Evolutionary conservation across 108 stramenopile species (phyloP).

Genomic region (Seminavis robusta): DNA sequence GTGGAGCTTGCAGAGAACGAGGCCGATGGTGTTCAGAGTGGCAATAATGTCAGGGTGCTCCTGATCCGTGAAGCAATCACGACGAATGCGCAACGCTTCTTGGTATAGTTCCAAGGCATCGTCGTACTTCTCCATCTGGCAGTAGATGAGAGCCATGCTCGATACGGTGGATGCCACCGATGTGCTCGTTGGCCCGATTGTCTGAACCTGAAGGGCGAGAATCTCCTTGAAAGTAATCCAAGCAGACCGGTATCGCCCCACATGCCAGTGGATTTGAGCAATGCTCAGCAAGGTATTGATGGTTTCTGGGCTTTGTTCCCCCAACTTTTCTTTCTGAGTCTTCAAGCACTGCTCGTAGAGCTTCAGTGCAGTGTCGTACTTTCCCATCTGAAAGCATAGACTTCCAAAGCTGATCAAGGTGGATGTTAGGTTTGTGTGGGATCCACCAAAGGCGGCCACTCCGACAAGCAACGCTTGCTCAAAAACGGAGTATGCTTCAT

Average conservation of each 20-base stretch:
- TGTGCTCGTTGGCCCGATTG: constrained; percentile 23
- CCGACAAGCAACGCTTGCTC: constrained; percentile 27
- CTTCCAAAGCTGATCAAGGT: constrained; percentile 74
- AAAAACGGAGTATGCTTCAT: constrained; percentile 37
- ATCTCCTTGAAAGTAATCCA: constrained; percentile 37
- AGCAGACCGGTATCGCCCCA: constrained; percentile 26
- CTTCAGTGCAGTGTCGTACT: constrained; percentile 50
- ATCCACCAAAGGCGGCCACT: constrained; percentile 30
- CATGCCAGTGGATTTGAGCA: constrained; percentile 37
- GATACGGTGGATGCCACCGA: constrained; percentile 42
- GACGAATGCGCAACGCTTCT: constrained; percentile 45
- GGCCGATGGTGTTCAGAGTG: constrained; percentile 62
- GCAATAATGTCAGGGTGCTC: constrained; percentile 51
- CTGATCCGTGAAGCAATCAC: constrained; percentile 36
- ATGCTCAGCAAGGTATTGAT: constrained; percentile 41
- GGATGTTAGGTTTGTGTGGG: constrained; percentile 59
- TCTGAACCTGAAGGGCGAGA: constrained; percentile 22
- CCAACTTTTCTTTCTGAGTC: constrained; percentile 42
- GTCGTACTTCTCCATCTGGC: constrained; percentile 35
- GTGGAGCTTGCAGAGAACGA: constrained; percentile 56
- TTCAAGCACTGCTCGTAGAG: constrained; percentile 54
- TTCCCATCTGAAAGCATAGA: constrained; percentile 50
- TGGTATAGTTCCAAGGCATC: constrained; percentile 57
- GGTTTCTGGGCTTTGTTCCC: constrained; percentile 41
- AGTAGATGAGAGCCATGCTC: constrained; percentile 55